Percentiles rank a stretch among this genome's conserved stretches.
Evolutionary conservation across 2,329 filamentous ascomycete genomes (phyloP).

Genomic region (Blastomyces percursus): DNA sequence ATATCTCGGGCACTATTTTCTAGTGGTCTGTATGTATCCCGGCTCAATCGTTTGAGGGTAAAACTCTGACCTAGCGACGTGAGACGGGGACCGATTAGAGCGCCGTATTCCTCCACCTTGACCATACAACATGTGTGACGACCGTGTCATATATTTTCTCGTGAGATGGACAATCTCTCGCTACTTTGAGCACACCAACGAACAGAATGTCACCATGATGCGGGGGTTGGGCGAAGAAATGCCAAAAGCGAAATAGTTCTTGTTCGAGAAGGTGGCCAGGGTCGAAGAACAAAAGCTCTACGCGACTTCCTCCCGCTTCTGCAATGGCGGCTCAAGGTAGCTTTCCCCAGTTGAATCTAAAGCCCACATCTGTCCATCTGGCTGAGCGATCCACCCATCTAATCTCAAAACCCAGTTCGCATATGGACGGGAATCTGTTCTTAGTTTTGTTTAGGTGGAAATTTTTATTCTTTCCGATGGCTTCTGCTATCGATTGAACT

Average conservation of each 20-base stretch:
- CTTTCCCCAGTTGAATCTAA: background rate
- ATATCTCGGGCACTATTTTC: background rate
- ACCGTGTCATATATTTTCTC: background rate
- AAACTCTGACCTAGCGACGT: background rate
- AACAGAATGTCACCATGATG: background rate
- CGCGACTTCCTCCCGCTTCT: background rate
- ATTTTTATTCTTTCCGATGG: background rate
- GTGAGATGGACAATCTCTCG: background rate
- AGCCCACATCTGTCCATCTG: background rate
- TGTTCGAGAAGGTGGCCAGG: background rate
- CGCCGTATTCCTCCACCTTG: background rate
- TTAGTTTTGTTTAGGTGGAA: background rate
- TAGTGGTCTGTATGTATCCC: background rate
- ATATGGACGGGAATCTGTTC: background rate
- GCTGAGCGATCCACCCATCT: background rate
- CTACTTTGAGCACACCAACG: background rate
- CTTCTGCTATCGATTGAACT: no score
- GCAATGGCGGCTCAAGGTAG: background rate
- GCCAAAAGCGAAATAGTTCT: background rate
- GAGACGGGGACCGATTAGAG: background rate
- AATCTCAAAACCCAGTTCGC: no score
- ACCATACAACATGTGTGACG: background rate
- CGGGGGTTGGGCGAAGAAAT: background rate
- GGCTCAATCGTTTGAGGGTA: background rate
- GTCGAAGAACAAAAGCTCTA: background rate